phyloP scores from a whole-genome alignment of 2,329 filamentous ascomycete species.

The Pestalotiopsis sp. region DNA sequence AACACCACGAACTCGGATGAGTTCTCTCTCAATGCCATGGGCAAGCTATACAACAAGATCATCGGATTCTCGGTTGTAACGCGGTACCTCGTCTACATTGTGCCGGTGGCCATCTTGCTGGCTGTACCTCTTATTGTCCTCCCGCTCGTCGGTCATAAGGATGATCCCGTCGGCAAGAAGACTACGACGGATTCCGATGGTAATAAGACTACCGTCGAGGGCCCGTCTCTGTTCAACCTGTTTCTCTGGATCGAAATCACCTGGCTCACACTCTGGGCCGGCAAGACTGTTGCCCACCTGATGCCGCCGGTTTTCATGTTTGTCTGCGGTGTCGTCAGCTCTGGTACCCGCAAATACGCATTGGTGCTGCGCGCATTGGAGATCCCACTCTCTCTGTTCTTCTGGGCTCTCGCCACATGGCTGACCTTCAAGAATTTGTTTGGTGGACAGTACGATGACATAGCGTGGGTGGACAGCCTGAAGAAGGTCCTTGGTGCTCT shows the following conservation, averaged over 20 bases:
- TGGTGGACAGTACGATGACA: slow-evolving; percentile 30
- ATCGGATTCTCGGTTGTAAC: slow-evolving; percentile 65
- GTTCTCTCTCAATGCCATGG: slow-evolving; percentile 64
- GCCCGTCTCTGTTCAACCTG: slow-evolving; percentile 59
- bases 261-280: slow-evolving; percentile 69
- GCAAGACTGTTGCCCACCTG: slow-evolving; percentile 65
- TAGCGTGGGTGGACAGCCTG: slow-evolving; percentile 60
- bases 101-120: slow-evolving; percentile 64
- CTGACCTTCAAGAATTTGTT: slow-evolving; percentile 64
- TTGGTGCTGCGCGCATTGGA: slow-evolving; percentile 65
- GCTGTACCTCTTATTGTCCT: slow-evolving; percentile 64
- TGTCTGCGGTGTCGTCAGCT: slow-evolving; percentile 69
- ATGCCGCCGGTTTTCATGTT: slow-evolving; percentile 68
- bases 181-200: slow-evolving; percentile 22
- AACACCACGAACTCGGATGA: slow-evolving; percentile 53
- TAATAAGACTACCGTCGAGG: slow-evolving; percentile 25
- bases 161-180: slow-evolving; percentile 40
- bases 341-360: slow-evolving; percentile 72
- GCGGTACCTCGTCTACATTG: slow-evolving; percentile 69
- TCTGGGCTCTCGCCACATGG: slow-evolving; percentile 67
- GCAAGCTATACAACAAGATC: slow-evolving; percentile 66
- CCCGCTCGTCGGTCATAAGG: slow-evolving; percentile 43
- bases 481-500: slow-evolving; percentile 67
- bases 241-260: slow-evolving; percentile 72
- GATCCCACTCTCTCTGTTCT: slow-evolving; percentile 68